phyloP scores from a whole-genome alignment of 1,139 yeast species.

The Candida albicans region DNA sequence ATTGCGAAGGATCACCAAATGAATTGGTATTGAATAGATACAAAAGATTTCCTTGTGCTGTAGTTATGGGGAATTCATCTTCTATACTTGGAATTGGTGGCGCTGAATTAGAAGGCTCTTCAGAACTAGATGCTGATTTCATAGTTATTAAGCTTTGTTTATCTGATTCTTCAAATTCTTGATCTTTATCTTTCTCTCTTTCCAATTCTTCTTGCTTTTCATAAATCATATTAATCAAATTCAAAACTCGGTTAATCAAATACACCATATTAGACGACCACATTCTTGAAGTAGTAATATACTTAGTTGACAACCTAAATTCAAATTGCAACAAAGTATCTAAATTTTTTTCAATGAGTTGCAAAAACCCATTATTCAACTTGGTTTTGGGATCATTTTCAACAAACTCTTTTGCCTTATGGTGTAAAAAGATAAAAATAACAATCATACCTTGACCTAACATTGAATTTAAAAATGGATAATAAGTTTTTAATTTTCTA shows the following conservation, averaged over 20 bases:
- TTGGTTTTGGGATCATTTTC: constrained; percentile 17
- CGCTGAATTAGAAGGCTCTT: constrained; percentile 3
- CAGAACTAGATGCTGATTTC: background rate
- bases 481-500: constrained; percentile 33
- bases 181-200: background rate
- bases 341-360: constrained; percentile 25
- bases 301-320: constrained; percentile 19
- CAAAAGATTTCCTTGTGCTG: constrained; percentile 12
- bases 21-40: constrained; percentile 12
- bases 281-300: constrained; percentile 24
- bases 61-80: constrained; percentile 12
- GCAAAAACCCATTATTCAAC: constrained; percentile 24
- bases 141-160: too few species aligned
- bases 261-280: constrained; percentile 41
- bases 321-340: constrained; percentile 28
- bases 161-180: too few species aligned
- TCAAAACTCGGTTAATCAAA: constrained; percentile 33
- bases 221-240: constrained; percentile 29
- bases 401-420: constrained; percentile 39
- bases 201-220: constrained; percentile 21
- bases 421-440: constrained; percentile 48
- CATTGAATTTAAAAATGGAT: constrained; percentile 51
- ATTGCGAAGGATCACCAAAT: constrained; percentile 15
- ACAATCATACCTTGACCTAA: constrained; percentile 55
- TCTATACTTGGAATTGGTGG: constrained; percentile 4